phyloP scores from a whole-genome alignment of 1,284 basidiomycete species.

The Naganishia sp. region DNA sequence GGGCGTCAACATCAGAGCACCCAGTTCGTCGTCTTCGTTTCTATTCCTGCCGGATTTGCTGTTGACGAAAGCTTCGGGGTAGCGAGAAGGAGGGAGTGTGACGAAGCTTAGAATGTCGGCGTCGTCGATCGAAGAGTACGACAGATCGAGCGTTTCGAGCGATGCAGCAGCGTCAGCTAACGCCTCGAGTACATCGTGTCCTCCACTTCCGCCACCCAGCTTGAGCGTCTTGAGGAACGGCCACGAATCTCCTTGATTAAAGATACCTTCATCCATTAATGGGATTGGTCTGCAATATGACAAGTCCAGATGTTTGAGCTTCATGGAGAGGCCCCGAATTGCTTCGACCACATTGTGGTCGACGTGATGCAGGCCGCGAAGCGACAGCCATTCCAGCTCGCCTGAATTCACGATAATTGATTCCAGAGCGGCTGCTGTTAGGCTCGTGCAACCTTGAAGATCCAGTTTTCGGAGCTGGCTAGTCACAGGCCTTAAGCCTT shows the following conservation, averaged over 20 bases:
- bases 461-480: slow-evolving; percentile 60
- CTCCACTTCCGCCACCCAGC: slow-evolving; percentile 42
- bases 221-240: slow-evolving; percentile 30
- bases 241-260: slow-evolving; percentile 57
- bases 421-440: slow-evolving; percentile 69
- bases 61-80: slow-evolving; percentile 11
- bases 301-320: slow-evolving; percentile 67
- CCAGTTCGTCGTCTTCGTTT: neutral
- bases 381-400: slow-evolving; percentile 61
- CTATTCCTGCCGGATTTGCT: slow-evolving; percentile 9
- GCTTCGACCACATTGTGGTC: slow-evolving; percentile 71
- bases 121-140: slow-evolving; percentile 72
- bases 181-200: slow-evolving; percentile 61
- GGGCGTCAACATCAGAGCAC: slow-evolving; percentile 11
- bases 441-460: slow-evolving; percentile 68
- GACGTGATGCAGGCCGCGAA: slow-evolving; percentile 69
- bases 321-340: slow-evolving; percentile 62
- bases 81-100: slow-evolving; percentile 31
- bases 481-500: slow-evolving; percentile 17
- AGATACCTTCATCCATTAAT: slow-evolving; percentile 60
- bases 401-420: slow-evolving; percentile 70
- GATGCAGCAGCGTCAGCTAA: slow-evolving; percentile 67
- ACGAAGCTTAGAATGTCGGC: slow-evolving; percentile 72
- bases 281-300: slow-evolving; percentile 71
- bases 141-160: slow-evolving; percentile 79